A percentile compares a stretch with the other conserved stretches of the same genome.
Evolutionary conservation across 306 rosid genomes (phyloP).

Genomic region (Rubus parviflorus): DNA sequence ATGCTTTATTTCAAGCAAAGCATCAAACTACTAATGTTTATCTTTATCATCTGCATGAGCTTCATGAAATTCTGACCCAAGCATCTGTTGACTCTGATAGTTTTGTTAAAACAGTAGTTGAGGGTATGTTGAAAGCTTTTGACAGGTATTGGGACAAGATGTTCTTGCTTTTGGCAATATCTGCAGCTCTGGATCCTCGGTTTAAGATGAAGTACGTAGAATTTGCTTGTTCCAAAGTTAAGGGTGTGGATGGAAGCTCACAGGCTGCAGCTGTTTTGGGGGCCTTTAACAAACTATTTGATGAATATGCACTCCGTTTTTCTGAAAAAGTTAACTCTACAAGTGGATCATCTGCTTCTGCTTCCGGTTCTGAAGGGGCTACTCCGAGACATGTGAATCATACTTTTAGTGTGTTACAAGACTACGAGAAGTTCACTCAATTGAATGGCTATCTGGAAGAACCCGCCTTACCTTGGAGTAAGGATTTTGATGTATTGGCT

Average conservation of each 20-base stretch:
- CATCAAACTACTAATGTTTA: slow-evolving; percentile 7
- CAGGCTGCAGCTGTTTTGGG: slow-evolving; percentile 7
- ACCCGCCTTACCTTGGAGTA: slow-evolving; percentile 6
- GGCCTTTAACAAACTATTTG: neutral
- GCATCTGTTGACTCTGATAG: neutral
- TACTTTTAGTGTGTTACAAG: slow-evolving; percentile 3
- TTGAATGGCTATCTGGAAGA: slow-evolving; percentile 18
- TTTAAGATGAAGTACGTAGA: slow-evolving; percentile 19
- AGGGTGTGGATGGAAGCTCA: neutral
- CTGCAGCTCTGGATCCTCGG: slow-evolving; percentile 20
- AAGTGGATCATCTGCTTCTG: neutral
- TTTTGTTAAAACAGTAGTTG: slow-evolving; percentile 3
- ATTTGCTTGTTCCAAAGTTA: slow-evolving; percentile 1
- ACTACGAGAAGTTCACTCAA: neutral
- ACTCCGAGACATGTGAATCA: neutral
- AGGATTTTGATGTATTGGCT: neutral
- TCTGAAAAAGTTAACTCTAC: neutral
- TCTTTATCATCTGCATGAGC: slow-evolving; percentile 12
- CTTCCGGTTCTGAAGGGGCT: neutral
- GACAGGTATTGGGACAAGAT: slow-evolving; percentile 9
- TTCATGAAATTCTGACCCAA: neutral
- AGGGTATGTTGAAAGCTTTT: slow-evolving; percentile 1
- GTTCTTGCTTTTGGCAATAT: slow-evolving; percentile 15
- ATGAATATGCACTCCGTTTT: neutral
- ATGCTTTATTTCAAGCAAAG: slow-evolving; percentile 15